phyloP scores from a whole-genome alignment of 148 eudicot genomes.

The Arbutus unedo region DNA sequence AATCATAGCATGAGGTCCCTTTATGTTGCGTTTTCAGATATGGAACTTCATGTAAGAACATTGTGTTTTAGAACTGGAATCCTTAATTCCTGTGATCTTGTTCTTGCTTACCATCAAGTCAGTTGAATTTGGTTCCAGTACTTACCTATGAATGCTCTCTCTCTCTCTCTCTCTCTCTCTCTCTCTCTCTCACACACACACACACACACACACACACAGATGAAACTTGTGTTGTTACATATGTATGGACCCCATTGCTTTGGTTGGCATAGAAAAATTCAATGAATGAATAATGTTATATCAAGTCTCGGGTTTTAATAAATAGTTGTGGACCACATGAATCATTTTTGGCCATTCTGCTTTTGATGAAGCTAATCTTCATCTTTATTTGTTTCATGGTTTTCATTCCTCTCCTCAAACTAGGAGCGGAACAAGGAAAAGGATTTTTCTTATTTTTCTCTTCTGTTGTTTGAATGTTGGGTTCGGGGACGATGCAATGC shows the following conservation, averaged over 20 bases:
- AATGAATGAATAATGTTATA: background rate
- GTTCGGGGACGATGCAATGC: too few species aligned
- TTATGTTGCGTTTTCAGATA: background rate
- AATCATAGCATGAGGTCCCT: background rate
- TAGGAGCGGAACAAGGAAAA: too few species aligned
- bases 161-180: background rate
- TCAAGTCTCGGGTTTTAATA: background rate
- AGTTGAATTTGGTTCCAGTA: background rate
- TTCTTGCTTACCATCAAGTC: background rate
- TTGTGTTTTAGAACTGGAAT: background rate
- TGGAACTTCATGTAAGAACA: background rate
- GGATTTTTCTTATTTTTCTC: too few species aligned
- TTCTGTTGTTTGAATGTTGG: too few species aligned
- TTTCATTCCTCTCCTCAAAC: too few species aligned
- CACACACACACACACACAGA: too few species aligned
- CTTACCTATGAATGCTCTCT: background rate
- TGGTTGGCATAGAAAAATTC: background rate
- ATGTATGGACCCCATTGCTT: too few species aligned
- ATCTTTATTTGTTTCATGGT: too few species aligned
- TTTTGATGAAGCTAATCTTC: background rate
- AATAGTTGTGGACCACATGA: background rate
- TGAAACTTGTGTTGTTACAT: too few species aligned
- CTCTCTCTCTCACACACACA: background rate
- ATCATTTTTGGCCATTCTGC: background rate
- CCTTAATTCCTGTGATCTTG: background rate